Base-by-base conservation (phyloP, 305 asterid genomes). In the Solanum hybrid region DNA sequence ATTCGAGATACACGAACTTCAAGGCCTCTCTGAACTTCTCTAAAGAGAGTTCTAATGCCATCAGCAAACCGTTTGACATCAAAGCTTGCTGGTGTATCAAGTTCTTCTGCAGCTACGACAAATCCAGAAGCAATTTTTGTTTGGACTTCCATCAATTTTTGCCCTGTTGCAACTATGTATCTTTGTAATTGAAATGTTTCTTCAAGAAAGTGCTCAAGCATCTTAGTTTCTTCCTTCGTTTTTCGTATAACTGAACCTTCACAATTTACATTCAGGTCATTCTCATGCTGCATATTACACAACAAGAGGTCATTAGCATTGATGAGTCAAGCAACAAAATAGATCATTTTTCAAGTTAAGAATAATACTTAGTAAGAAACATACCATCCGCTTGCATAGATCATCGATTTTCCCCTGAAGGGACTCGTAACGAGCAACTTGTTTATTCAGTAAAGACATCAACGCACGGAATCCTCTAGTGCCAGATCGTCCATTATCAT, bases 151-250 rank as follows among this genome's bases (percentile, higher is more conserved):
- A 95, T 92, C 90, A 95, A 36, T 84, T 95, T 97, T 89, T 97
- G 99, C 81, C 99, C 99, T 2, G 99, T 95, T 28, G 99, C 97
- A 37, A 97, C 99, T 33, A 95, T 96, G 76, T 96, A 96, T 92
- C 99, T 94, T 94, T 97, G 99, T 61, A 97, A 94, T 42, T 96
- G 98, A 92, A 96, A 96, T 87, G 99, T 95, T 91, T 97, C 99
- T 89, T 97, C 99, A 22, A 97, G 98, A 92, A 94, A 96, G 37
- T 89, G 94, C 93, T 95, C 99, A 81, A 97, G 95, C 90, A 85
- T 88, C 91, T 92, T 94, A 57, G 97, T 96, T 92, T 97, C 98
- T 12, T 95, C 98, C 79, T 90, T 93, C 2, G 98, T 93, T 93
- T 92, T 96, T 57, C 95, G 95, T 57, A 91, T 87, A 84, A 86